Base-by-base conservation (phyloP, 2,329 filamentous ascomycete genomes). In the Epichloe baconii region DNA sequence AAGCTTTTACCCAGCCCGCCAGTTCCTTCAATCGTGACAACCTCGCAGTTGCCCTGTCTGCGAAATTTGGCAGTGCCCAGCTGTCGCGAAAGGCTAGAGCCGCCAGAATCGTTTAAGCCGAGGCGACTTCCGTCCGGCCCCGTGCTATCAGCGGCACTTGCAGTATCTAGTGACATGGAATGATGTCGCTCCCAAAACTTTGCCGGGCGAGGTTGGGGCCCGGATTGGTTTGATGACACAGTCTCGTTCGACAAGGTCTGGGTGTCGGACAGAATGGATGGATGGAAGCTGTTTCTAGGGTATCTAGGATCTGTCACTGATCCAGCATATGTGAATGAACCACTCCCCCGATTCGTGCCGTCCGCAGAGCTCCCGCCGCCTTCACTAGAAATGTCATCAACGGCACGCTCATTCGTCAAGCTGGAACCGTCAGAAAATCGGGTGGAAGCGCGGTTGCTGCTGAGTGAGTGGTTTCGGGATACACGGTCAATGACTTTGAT, bases 401-500 rank as follows among this genome's bases (percentile, higher is more conserved):
- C 68, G n/a, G 66, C 58, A 15, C 70, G 54, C 4, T 80, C 73
- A 53, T 70, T 74, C 7, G 76, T 76, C n/a, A 79, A 61, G 53
- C 63, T 74, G 2, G 79, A 81, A 6, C 65, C 69, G 43, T 80
- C 78, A 0, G 78, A 78, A 52, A 76, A 72, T 17, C 73, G 71
- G 52, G 68, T 71, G 4, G 66, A 55, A 10, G 66, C 65, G 14
- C 68, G 67, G 43, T 67, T 72, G 46, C 70, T 67, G 47, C 64
- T 68, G 44, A 75, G 61, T 8, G 71, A 62, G 52, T 90, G 85
- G 36, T 76, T 82, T 61, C 75, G 81, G 19, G 86, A 79, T 47
- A 89, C 84, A 45, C 81, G 83, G 56, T 94, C 83, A 47, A 96
- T 87, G 37, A 93, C 77, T 57, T 75, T 77, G 40, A 89, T 68